phyloP scores from a whole-genome alignment of 768 basidiomycete species.

The Tricholoma terreum region DNA sequence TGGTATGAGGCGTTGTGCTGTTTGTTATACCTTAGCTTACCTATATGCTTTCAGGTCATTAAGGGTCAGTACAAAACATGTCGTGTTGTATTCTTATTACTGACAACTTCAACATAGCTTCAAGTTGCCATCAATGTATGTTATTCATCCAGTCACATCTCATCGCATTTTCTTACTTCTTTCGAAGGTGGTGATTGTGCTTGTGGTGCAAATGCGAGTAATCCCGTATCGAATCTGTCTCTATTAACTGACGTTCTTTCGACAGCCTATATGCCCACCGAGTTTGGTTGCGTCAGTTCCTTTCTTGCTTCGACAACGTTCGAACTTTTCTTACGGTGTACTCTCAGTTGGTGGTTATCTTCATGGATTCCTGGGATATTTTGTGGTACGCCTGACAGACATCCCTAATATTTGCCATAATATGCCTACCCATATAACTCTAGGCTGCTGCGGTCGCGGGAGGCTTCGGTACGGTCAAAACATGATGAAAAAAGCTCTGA shows the following conservation, averaged over 20 bases:
- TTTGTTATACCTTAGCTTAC: neutral
- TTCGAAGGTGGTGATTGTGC: slow-evolving; percentile 36
- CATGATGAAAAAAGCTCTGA: neutral
- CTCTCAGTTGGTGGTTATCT: slow-evolving; percentile 36
- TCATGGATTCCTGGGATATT: slow-evolving; percentile 32
- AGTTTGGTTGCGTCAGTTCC: slow-evolving; percentile 44
- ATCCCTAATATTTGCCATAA: neutral
- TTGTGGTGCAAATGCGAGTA: slow-evolving; percentile 43
- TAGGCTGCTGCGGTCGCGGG: slow-evolving; percentile 33
- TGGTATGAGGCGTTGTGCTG: slow-evolving; percentile 1
- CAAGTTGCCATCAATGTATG: slow-evolving; percentile 42
- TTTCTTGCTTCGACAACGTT: neutral
- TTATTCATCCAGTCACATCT: neutral
- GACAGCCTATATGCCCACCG: slow-evolving; percentile 42
- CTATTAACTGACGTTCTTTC: neutral
- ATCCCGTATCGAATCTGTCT: neutral
- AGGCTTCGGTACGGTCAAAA: slow-evolving; percentile 34
- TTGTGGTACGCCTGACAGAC: slow-evolving; percentile 25
- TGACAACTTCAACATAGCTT: slow-evolving; percentile 25
- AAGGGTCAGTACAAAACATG: slow-evolving; percentile 14
- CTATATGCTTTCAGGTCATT: slow-evolving; percentile 18
- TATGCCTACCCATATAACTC: neutral
- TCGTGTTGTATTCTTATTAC: neutral
- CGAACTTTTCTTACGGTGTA: neutral
- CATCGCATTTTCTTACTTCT: neutral